Evolutionary conservation across 345 rosid genomes (phyloP).

Genomic region (Euphorbia tirucalli): DNA sequence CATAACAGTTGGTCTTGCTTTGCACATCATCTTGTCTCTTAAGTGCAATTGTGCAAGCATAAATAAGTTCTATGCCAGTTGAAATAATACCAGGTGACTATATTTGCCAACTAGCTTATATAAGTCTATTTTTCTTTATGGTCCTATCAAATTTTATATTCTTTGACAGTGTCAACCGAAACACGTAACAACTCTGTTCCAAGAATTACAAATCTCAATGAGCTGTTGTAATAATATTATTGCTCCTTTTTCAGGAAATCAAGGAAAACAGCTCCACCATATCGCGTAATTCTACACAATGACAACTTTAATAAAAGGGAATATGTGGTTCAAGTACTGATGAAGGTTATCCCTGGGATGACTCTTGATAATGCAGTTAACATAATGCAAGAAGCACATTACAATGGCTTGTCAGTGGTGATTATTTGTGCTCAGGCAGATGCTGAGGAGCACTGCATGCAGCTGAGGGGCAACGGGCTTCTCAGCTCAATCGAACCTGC

Average conservation of each 20-base stretch:
- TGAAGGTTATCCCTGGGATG: constrained; percentile 96
- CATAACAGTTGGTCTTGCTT: background rate
- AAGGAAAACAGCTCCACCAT: constrained; percentile 80
- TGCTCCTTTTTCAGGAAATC: constrained; percentile 51
- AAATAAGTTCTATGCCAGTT: background rate
- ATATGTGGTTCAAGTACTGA: constrained; percentile 89
- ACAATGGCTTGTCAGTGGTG: constrained; percentile 83
- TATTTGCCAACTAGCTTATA: background rate
- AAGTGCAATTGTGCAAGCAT: background rate
- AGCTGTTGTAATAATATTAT: background rate
- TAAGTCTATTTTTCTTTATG: background rate
- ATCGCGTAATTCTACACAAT: constrained; percentile 78
- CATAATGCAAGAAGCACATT: constrained; percentile 96
- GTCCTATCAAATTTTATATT: background rate
- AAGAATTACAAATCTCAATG: background rate
- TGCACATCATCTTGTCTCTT: background rate
- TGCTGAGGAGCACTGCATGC: constrained; percentile 96
- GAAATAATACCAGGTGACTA: background rate
- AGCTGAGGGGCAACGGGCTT: constrained; percentile 88
- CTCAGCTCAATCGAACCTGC: constrained; percentile 93
- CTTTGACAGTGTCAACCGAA: background rate
- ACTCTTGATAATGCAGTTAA: constrained; percentile 90
- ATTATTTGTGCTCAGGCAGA: constrained; percentile 89
- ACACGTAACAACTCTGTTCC: background rate
- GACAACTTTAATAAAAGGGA: constrained; percentile 89